phyloP scores from a whole-genome alignment of 2,329 filamentous ascomycete genomes.

The Orbilia brochopaga region DNA sequence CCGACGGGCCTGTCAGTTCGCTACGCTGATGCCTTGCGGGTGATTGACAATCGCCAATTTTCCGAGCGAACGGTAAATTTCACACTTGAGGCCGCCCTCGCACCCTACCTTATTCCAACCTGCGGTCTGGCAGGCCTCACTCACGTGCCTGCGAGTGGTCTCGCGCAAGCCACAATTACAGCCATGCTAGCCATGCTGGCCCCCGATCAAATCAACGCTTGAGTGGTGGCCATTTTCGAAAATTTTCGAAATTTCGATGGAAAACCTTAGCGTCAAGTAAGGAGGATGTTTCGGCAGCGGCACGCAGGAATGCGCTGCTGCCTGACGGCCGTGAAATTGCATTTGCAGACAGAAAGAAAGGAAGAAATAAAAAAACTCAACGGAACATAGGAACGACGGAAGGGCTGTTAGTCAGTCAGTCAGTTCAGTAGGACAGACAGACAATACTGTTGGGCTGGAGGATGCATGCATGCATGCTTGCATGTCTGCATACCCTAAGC shows the following conservation, averaged over 20 bases:
- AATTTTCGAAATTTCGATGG: no score
- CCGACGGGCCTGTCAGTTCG: conserved; percentile 26
- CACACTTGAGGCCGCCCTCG: background rate
- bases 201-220: conserved; percentile 14
- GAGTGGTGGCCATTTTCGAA: conserved; percentile 18
- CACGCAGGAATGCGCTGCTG: conserved; percentile 41
- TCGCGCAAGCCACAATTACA: conserved; percentile 18
- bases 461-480: background rate
- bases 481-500: background rate
- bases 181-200: background rate
- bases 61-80: conserved; percentile 46
- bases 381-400: no score
- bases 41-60: conserved; percentile 50
- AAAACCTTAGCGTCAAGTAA: conserved; percentile 30
- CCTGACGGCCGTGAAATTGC: conserved; percentile 43
- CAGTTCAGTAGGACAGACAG: background rate
- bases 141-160: conserved; percentile 31
- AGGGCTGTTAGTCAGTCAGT: background rate
- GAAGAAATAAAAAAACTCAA: conserved; percentile 13
- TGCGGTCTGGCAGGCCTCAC: background rate
- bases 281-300: conserved; percentile 40
- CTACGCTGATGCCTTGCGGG: conserved; percentile 47
- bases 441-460: background rate
- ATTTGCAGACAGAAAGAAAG: conserved; percentile 8
- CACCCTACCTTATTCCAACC: background rate